Percentiles rank a stretch among this genome's conserved stretches.
These are phyloP conservation scores for Schoenoplectus tabernaemontani DNA, from an alignment of 202 grass and related monocot species.

Conservation along the genomic window DNA sequence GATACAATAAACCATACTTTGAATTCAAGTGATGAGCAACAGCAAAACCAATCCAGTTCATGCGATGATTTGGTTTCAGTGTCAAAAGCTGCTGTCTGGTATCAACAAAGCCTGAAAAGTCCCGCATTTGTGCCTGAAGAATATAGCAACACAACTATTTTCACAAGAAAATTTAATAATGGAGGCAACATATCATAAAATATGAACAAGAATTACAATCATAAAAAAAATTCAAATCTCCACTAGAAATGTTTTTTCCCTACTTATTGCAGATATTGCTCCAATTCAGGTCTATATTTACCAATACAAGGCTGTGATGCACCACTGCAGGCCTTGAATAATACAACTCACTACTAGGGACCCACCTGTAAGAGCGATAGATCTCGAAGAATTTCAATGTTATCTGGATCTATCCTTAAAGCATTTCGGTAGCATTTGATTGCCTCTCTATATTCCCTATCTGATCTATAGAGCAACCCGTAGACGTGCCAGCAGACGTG, in stretches of 20 bases:
- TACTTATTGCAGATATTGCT: not conserved
- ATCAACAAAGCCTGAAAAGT: constrained; percentile 95
- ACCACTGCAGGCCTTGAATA: not conserved
- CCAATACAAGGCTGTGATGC: not conserved
- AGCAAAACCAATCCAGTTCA: constrained; percentile 99
- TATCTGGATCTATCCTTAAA: constrained; percentile 94
- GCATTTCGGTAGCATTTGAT: constrained; percentile 99
- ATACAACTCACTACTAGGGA: constrained; percentile 3
- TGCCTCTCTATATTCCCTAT: constrained; percentile 99
- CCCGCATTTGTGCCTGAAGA: constrained; percentile 93
- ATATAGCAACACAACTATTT: constrained; percentile 19
- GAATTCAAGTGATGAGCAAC: constrained; percentile 95
- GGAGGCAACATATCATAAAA: not conserved
- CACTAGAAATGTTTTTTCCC: not conserved
- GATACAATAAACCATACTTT: constrained; percentile 52
- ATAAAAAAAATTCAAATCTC: constrained; percentile 1
- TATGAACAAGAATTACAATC: not conserved
- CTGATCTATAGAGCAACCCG: constrained; percentile 94
- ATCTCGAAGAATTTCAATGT: constrained; percentile 99
- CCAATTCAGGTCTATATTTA: not conserved
- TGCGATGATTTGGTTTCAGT: constrained; percentile 94
- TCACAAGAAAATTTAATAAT: constrained; percentile 9
- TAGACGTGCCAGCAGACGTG: constrained; percentile 99
- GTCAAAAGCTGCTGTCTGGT: constrained; percentile 92
- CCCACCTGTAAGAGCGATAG: constrained; percentile 93